Evolutionary conservation across 2,329 filamentous ascomycete species (phyloP), one percentile per base, ranked within the genome.

Genomic region (Emergomyces pasteurianus): DNA sequence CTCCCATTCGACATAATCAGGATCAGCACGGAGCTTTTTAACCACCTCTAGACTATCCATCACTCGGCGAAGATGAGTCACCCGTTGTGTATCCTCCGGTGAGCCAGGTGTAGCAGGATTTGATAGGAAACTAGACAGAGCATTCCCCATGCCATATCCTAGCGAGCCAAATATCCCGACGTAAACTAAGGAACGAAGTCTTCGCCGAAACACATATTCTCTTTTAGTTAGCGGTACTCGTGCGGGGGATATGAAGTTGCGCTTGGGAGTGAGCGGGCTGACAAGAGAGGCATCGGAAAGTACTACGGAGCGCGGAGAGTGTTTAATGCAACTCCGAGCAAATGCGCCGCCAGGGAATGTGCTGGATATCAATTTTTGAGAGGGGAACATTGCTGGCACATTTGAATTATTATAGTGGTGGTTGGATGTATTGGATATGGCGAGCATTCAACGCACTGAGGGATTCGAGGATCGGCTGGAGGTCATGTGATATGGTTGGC

Each of bases 1-100:
- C 43, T 72, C 70, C 52, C 68, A 69, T 63, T 78, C 75, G 60
- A 71, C 68, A 59, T 70, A 78, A 52, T 74, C 71, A 28, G 74
- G 73, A 61, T 77, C 64, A 5, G 67, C 65, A 40, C 75, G 71
- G 54, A 78, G 62, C 58, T 70, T 62, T 61, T 73, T 67, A 58
- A 77, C 74, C 28, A 76, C 67, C 16, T 72, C 71, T 40, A 75
- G 65, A 9, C 63, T 61, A n/a, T 77, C 72, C 56, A 74, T 70
- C 26, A 67, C 58, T 1, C 64, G 64, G 26, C 69, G 62, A 36
- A 78, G 71, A 31, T 67, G 64, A 46, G 68, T 62, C 42, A 74
- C 55, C 53, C 66, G 61, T 28, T 66, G 59, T 42, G 63, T 38
- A 61, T 78, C 76, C 56, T 72, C 70, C 1, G 66, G 61, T 2